These are phyloP conservation scores for Cinchona pubescens DNA, from an alignment of 257 asterid genomes.

Conservation along the genomic window DNA sequence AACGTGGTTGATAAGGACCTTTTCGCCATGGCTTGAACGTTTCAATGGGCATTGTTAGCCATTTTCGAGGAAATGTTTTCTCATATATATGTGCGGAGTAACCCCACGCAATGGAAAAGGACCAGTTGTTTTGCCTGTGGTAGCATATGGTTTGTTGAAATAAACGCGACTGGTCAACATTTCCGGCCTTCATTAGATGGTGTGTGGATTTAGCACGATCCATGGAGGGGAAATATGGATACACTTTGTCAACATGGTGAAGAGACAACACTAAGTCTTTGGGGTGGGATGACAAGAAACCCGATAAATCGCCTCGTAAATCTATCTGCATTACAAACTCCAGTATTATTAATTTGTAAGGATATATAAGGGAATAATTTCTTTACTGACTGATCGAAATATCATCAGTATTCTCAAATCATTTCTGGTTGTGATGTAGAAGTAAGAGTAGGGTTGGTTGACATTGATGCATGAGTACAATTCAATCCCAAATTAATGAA, in stretches of 20 bases:
- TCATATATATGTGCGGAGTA: conserved; percentile 41
- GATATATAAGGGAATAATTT: no score
- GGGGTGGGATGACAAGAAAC: conserved; percentile 62
- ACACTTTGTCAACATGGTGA: conserved; percentile 58
- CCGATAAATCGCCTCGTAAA: conserved; percentile 58
- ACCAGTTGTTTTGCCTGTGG: conserved; percentile 40
- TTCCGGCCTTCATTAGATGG: conserved; percentile 38
- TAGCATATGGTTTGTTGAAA: conserved; percentile 53
- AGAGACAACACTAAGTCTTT: conserved; percentile 44
- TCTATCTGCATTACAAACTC: conserved; percentile 38
- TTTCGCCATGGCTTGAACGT: conserved; percentile 44
- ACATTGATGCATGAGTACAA: background rate
- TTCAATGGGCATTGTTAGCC: conserved; percentile 48
- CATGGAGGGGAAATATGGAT: conserved; percentile 36
- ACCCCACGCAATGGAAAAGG: conserved; percentile 60
- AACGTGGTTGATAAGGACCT: conserved; percentile 34
- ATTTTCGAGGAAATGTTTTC: conserved; percentile 30
- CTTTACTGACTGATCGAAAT: no score
- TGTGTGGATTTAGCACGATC: conserved; percentile 22
- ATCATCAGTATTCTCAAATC: no score
- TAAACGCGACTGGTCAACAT: conserved; percentile 36
- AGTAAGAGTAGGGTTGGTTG: no score
- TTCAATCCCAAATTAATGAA: no score
- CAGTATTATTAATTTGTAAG: no score
- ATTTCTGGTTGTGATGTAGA: no score